Conservation (phyloP, 768 basidiomycete genomes). For the Fibroporia radiculosa region DNA sequence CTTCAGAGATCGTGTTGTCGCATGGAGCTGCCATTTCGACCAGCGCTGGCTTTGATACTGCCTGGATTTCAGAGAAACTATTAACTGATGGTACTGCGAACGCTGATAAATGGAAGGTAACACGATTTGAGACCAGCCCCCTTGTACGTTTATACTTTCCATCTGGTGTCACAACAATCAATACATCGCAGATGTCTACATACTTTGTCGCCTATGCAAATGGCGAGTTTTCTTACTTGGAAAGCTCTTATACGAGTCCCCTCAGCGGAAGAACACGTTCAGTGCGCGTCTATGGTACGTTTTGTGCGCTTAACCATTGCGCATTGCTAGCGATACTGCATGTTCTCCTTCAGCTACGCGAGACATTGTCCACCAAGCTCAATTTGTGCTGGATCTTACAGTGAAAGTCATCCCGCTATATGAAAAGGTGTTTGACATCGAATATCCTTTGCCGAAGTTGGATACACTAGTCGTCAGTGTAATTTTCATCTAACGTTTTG, state of each 20-base stretch:
- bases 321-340: not conserved
- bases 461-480: constrained; percentile 74
- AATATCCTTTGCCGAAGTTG: constrained; percentile 89
- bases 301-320: not conserved
- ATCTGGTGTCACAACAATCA: not conserved
- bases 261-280: constrained; percentile 76
- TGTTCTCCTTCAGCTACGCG: constrained; percentile 49
- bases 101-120: constrained; percentile 64
- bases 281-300: constrained; percentile 71
- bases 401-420: constrained; percentile 79
- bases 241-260: constrained; percentile 72
- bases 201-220: constrained; percentile 89
- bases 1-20: constrained; percentile 39
- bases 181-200: constrained; percentile 59
- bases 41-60: constrained; percentile 6
- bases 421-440: constrained; percentile 88
- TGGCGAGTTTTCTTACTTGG: constrained; percentile 70
- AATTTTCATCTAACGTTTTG: not conserved
- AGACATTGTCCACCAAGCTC: constrained; percentile 77
- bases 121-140: constrained; percentile 76
- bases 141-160: constrained; percentile 28
- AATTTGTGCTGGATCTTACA: constrained; percentile 87
- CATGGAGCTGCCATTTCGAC: constrained; percentile 22
- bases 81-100: constrained; percentile 30
- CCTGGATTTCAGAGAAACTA: constrained; percentile 28